Evolutionary conservation across 495 filamentous ascomycete species (phyloP), one percentile per base, ranked within the genome.

Genomic region (Sphaerosporella brunnea): DNA sequence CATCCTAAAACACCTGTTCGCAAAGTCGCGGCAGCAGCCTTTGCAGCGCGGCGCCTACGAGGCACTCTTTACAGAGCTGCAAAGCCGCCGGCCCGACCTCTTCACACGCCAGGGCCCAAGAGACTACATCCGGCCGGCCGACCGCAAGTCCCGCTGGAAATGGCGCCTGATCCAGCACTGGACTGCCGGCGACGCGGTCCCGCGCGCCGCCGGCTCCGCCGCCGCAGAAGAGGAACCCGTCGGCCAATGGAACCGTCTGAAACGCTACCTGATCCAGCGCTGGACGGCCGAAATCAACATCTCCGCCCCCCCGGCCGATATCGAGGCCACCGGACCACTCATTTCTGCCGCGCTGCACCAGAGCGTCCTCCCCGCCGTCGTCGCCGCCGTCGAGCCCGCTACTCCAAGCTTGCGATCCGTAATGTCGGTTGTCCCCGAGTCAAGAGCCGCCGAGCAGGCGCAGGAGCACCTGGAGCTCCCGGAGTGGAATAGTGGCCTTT

Each of bases 11-110:
- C 68, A 73, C 50, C 51, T 58, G 2, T 62, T 71, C 23, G 61
- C 69, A 8, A 53, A 61, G 1, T 57, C 63, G 23, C 62, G 66
- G 1, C 68, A 67, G 49, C 11, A 23, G 25, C 71, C 71, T 1
- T 64, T 67, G 37, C 64, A 68, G 36, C 68, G 71, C 23, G 69
- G 69, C 36, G 58, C 72, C 28, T 74, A 72, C 53, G 69, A 73
- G 49, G 51, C 62, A 9, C 59, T 72, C 5, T 74, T 65, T 53
- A 57, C 62, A 13, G 65, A 70, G 16, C 61, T 74, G 32, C 61
- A 68, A 19, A 57, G 51, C n/a, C 20, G 50, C 8, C 62, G 72
- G 30, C 70, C 71, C 1, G 37, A 52, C 13, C 62, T 73, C 11
- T 74, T 70, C 72, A 64, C 71, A 0, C 56, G 69, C 9, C 50